Conservation (phyloP, 345 rosid species). For the Citrus sinensis region DVS_A1.0 CM039162.1:10823001-10823500, state of each 20-base stretch:
- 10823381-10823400: conserved; percentile 50
- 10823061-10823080: background rate
- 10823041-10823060: background rate
- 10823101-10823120: background rate
- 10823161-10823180: background rate
- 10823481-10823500: background rate
- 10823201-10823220: conserved; percentile 1
- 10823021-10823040: background rate
- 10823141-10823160: background rate
- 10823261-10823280: conserved; percentile 1
- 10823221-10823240: background rate
- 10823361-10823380: conserved; percentile 39
- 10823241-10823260: conserved; percentile 18
- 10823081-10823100: background rate
- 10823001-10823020: background rate
- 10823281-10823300: background rate
- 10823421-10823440: background rate
- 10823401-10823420: background rate
- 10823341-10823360: conserved; percentile 73
- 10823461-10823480: background rate
- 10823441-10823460: background rate
- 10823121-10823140: background rate
- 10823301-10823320: conserved; percentile 62
- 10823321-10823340: conserved; percentile 58
- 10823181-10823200: background rate